Base-by-base conservation (phyloP, 2,329 filamentous ascomycete genomes). In the Colletotrichum cereale region DNA sequence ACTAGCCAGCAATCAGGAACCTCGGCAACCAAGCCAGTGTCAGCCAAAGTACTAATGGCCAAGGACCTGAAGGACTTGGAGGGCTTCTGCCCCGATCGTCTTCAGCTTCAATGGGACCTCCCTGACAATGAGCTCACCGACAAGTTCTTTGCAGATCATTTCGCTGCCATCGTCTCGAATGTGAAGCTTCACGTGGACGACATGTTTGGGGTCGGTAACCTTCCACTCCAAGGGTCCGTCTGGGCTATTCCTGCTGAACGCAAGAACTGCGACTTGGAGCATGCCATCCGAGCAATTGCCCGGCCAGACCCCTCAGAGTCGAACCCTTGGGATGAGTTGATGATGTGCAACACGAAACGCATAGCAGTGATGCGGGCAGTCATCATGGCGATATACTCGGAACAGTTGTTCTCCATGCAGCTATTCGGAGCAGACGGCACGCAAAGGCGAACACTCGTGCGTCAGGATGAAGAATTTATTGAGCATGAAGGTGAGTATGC, bases 361-460 rank as follows among this genome's bases (percentile, higher is more conserved):
- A 66, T 61, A 38, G 73, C 68, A 11, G 74, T 82, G 1, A 64
- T 81, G 47, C 60, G 74, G 26, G 80, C 76, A 4, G 74, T 79
- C n/a, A 73, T 82, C 34, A 75, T 79, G 73, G 77, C 72, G 71
- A 66, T 78, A 42, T 69, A 80, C 21, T 75, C 78, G 12, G 69
- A 67, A 4, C 62, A 75, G 1, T 72, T 80, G 24, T 79, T 81
- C 24, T 77, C 77, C 7, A 60, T 67, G 16, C 72, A 79, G 10
- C 73, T 81, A 3, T 82, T 82, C 71, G 80, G 80, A 14, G 79
- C 80, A 26, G 66, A 67, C 21, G 21, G 71, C 2, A 73, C 74
- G n/a, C 78, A 80, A 61, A 47, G 48, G 38, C 66, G 73, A 60
- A 57, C 73, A 2, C 72, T 81, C 3, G 42, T 66, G 12, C 68